Evolutionary conservation across 257 asterid species (phyloP).

Genomic region (Anisodus acutangulus): DNA sequence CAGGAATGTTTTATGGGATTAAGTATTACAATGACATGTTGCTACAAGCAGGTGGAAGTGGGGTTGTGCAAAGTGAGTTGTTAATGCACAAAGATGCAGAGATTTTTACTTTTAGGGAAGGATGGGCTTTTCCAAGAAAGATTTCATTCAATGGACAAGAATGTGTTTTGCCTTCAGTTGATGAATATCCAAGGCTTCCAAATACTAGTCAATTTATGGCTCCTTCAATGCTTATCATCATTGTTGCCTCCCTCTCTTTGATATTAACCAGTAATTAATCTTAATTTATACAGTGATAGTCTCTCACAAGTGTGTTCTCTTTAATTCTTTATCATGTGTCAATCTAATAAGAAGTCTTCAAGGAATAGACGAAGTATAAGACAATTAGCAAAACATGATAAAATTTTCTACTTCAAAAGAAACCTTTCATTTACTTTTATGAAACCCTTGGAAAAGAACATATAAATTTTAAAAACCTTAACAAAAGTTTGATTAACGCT

Average conservation of each 20-base stretch:
- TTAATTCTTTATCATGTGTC: not conserved
- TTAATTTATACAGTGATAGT: not conserved
- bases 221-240: not conserved
- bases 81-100: slow-evolving; percentile 56
- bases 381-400: no score
- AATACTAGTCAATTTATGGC: slow-evolving; percentile 38
- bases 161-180: slow-evolving; percentile 74
- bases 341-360: not conserved
- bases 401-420: no score
- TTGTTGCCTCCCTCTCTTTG: slow-evolving; percentile 32
- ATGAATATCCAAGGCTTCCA: slow-evolving; percentile 67
- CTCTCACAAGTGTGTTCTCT: not conserved
- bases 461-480: no score
- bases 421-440: no score
- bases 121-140: slow-evolving; percentile 85
- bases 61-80: slow-evolving; percentile 80
- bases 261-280: not conserved
- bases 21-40: slow-evolving; percentile 71
- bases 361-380: no score
- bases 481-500: no score
- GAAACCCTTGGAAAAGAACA: no score
- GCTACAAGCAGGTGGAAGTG: slow-evolving; percentile 61
- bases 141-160: slow-evolving; percentile 71
- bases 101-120: slow-evolving; percentile 59
- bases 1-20: slow-evolving; percentile 77